Base-by-base conservation (phyloP, 2,329 filamentous ascomycete genomes). In the Exophiala aquamarina region DNA sequence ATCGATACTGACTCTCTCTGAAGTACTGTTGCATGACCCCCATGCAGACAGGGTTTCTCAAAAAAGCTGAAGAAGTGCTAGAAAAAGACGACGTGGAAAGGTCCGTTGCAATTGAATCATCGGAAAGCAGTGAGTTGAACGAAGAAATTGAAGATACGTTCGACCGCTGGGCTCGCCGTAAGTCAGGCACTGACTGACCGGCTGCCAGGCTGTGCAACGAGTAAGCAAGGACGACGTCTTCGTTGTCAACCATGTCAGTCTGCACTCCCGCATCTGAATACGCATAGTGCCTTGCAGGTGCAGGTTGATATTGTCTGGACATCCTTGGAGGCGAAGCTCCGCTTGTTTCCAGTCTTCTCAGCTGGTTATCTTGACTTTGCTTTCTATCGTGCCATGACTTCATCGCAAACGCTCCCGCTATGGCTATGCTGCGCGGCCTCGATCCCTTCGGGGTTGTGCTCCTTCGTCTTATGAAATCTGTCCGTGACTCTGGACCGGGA, bases 11-110 rank as follows among this genome's bases (percentile, higher is more conserved):
- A 17, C 41, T 40, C 35, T 47, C 39, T 20, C 50, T 39, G 35
- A 54, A 50, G 20, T 47, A 50, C 13, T 41, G 43, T 28, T 42
- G 41, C 50, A 54, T 50, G 14, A 23, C 35, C 10, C 50, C 47
- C 39, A 54, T 50, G 18, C 35, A 28, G 17, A 54, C 28, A 6
- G 47, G 50, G 19, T 52, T 48, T 14, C 36, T 47, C 1, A 18
- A 18, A 15, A 28, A 28, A 38, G 19, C 10, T 14, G 50, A 37
- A 4, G 46, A 46, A 4, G 34, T 37, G 39, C 39, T 42, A 15
- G 35, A 44, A 29, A 34, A 32, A n/a, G 47, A 44, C 3, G 14
- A 17, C 11, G 13, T 29, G 3, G 32, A 32, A 28, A 38, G 23
- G 6, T 26, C 6, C 10, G 38, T 41, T 26, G 20, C 15, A 9